phyloP scores from a whole-genome alignment of 2,329 filamentous ascomycete genomes.

The Geosmithia flava region DNA sequence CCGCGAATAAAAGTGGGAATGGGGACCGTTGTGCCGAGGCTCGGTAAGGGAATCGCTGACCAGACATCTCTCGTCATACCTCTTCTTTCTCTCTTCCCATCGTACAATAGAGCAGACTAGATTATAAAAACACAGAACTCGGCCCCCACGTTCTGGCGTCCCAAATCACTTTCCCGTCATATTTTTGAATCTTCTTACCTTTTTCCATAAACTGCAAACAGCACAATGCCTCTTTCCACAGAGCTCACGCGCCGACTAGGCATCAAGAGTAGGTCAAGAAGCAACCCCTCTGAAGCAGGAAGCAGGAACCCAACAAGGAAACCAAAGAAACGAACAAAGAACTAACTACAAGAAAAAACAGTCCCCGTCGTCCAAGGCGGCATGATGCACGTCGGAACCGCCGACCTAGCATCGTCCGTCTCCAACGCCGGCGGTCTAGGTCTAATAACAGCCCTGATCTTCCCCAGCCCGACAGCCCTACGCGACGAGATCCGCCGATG shows the following conservation, averaged over 20 bases:
- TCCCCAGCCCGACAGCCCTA: constrained; percentile 82
- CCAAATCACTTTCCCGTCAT: too few relatives aligned
- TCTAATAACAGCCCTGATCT: constrained; percentile 79
- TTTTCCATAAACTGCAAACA: not conserved
- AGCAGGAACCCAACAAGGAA: not conserved
- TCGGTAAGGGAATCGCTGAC: not conserved
- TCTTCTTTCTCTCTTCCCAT: not conserved
- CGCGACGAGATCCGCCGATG: constrained; percentile 87
- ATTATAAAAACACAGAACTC: too few relatives aligned
- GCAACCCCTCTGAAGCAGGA: not conserved
- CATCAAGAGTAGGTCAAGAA: constrained; percentile 28
- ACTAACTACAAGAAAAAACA: constrained; percentile 15
- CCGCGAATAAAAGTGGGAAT: too few relatives aligned
- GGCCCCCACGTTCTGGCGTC: too few relatives aligned
- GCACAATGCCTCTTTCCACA: constrained; percentile 43
- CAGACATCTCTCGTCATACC: not conserved
- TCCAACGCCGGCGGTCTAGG: constrained; percentile 75
- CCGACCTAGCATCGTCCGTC: constrained; percentile 64
- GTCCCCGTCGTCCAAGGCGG: constrained; percentile 77
- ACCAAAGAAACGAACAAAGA: not conserved
- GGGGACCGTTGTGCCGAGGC: too few relatives aligned
- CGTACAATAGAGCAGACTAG: too few relatives aligned
- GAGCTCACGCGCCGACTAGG: constrained; percentile 45
- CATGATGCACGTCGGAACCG: constrained; percentile 80
- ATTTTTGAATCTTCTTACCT: not conserved